Conservation (phyloP, 1,139 yeast genomes). For the Pichia terricola region DNA sequence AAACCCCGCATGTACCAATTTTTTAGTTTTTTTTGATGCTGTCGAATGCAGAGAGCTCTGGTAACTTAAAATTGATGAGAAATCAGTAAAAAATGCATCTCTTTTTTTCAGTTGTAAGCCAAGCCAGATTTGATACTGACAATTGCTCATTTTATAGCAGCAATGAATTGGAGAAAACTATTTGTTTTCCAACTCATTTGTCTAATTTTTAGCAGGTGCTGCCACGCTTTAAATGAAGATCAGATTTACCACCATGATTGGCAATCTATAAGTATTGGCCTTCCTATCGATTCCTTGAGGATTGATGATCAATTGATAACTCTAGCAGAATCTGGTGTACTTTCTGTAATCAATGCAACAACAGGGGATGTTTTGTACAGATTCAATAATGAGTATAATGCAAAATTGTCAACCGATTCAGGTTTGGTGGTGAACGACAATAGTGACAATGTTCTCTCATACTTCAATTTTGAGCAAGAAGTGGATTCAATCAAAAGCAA, state of each 20-base stretch:
- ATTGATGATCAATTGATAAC: conserved; percentile 14
- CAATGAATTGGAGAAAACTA: no score
- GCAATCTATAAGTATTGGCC: conserved; percentile 27
- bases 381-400: conserved; percentile 8
- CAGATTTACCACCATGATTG: conserved; percentile 29
- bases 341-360: conserved; percentile 21
- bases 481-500: no score
- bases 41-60: no score
- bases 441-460: conserved; percentile 1
- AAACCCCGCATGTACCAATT: conserved; percentile 29
- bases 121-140: no score
- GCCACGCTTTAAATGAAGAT: conserved; percentile 16
- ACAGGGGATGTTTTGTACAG: conserved; percentile 27
- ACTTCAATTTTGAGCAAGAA: conserved; percentile 1
- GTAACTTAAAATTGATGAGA: no score
- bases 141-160: no score
- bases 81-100: no score
- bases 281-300: conserved; percentile 16
- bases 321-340: conserved; percentile 21
- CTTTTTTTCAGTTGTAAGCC: no score
- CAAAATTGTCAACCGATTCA: neutral
- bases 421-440: neutral
- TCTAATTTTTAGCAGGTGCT: neutral
- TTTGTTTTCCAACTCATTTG: no score
- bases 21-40: neutral